These are phyloP conservation scores for Pichia sp. DNA, from an alignment of 1,139 yeast genomes.

Conservation along the genomic window DNA sequence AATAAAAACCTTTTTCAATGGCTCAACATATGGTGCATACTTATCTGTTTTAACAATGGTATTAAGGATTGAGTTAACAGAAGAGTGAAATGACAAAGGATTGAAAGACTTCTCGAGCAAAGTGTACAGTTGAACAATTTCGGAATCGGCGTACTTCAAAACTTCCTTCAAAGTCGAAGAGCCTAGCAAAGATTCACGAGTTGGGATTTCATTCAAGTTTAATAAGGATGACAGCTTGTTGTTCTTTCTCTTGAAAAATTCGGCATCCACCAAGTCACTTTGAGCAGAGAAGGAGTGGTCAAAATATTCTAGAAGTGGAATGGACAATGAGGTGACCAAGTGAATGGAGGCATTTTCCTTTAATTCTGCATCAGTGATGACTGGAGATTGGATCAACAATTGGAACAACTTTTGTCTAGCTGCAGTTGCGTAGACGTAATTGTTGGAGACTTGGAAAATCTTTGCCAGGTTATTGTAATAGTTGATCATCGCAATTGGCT, in stretches of 20 bases:
- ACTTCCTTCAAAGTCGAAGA: slow-evolving; percentile 34
- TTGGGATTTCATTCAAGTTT: slow-evolving; percentile 77
- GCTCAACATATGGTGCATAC: slow-evolving; percentile 63
- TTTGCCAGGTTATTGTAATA: slow-evolving; percentile 93
- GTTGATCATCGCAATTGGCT: slow-evolving; percentile 87
- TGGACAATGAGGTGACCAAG: slow-evolving; percentile 77
- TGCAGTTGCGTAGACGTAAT: slow-evolving; percentile 89
- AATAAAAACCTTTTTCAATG: slow-evolving; percentile 75
- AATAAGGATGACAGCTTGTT: slow-evolving; percentile 74
- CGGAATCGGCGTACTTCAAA: slow-evolving; percentile 68
- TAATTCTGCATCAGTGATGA: slow-evolving; percentile 78
- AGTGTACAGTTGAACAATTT: slow-evolving; percentile 63
- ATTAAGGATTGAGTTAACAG: slow-evolving; percentile 57
- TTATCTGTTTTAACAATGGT: slow-evolving; percentile 58
- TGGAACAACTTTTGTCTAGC: slow-evolving; percentile 91
- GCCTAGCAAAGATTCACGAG: slow-evolving; percentile 71
- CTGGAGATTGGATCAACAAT: slow-evolving; percentile 78
- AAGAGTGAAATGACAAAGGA: slow-evolving; percentile 70
- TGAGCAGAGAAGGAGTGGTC: slow-evolving; percentile 28
- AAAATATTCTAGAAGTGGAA: slow-evolving; percentile 43
- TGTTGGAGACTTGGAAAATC: slow-evolving; percentile 86
- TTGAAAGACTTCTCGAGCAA: slow-evolving; percentile 81
- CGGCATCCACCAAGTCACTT: slow-evolving; percentile 37
- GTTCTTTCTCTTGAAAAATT: slow-evolving; percentile 64
- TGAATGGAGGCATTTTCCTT: slow-evolving; percentile 76